Percentiles rank a stretch among this genome's conserved stretches.
Conservation (phyloP, 2,329 filamentous ascomycete species). For the Septoria petroselini region DNA sequence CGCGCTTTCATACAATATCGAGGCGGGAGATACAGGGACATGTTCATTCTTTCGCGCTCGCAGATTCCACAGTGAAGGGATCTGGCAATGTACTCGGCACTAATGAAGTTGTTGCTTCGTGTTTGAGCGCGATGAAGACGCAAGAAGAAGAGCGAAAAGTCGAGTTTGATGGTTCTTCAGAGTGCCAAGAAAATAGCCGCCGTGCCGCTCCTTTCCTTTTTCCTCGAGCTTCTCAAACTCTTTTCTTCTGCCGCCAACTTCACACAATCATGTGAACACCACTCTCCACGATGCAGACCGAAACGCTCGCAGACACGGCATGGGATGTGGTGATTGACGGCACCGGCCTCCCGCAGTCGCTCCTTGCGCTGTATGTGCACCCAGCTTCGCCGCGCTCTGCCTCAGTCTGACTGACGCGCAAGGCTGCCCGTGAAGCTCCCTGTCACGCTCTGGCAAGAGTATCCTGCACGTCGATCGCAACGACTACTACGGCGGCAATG, state of each 20-base stretch:
- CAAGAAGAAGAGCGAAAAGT: slow-evolving; percentile 18
- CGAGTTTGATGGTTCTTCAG: background rate
- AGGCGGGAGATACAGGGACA: slow-evolving; percentile 54
- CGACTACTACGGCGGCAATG: slow-evolving; percentile 79
- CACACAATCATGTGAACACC: slow-evolving; percentile 11
- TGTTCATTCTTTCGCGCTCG: slow-evolving; percentile 46
- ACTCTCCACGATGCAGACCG: slow-evolving; percentile 38
- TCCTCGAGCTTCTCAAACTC: background rate
- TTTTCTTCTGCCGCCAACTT: background rate
- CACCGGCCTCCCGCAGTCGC: slow-evolving; percentile 52
- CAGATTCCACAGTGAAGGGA: slow-evolving; percentile 45
- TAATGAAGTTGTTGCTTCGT: slow-evolving; percentile 25
- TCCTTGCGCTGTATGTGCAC: slow-evolving; percentile 52
- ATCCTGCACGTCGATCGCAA: slow-evolving; percentile 86
- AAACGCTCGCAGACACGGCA: slow-evolving; percentile 49
- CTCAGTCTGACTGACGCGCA: slow-evolving; percentile 65
- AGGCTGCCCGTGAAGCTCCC: slow-evolving; percentile 64
- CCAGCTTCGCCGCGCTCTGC: slow-evolving; percentile 14
- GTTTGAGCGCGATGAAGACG: slow-evolving; percentile 35
- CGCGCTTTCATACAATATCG: slow-evolving; percentile 48
- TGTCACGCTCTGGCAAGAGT: slow-evolving; percentile 88
- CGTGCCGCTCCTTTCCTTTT: slow-evolving; percentile 3
- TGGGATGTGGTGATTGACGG: slow-evolving; percentile 55
- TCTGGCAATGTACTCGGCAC: slow-evolving; percentile 26
- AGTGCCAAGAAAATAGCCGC: slow-evolving; percentile 9